Evolutionary conservation across 140 eudicot species (phyloP).

Genomic region (Flaveria floridana): DNA sequence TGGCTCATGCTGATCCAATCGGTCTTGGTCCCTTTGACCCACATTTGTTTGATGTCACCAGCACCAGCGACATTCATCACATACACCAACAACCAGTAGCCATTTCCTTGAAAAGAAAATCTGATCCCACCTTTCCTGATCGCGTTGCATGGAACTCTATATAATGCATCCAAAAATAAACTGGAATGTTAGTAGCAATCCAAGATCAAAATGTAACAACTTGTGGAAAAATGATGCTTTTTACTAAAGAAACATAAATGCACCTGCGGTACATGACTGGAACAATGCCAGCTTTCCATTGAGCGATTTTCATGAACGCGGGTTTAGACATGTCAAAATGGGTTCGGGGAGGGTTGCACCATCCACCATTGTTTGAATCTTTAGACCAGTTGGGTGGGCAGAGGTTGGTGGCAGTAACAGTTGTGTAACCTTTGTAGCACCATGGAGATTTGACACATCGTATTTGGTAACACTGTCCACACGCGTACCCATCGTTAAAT

Average conservation of each 20-base stretch:
- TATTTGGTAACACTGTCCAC: conserved; percentile 73
- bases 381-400: conserved; percentile 79
- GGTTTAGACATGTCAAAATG: conserved; percentile 84
- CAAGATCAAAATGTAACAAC: background rate
- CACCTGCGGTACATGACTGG: conserved; percentile 81
- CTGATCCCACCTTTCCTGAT: conserved; percentile 54
- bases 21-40: conserved; percentile 83
- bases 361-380: conserved; percentile 66
- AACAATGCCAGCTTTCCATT: conserved; percentile 73
- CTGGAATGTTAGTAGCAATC: background rate
- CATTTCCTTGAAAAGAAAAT: conserved; percentile 67
- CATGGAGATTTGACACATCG: conserved; percentile 50
- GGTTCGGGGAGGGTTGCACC: conserved; percentile 80
- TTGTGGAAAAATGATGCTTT: background rate
- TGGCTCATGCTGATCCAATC: conserved; percentile 87
- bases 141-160: conserved; percentile 56
- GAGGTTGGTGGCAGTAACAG: conserved; percentile 72
- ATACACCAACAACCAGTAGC: conserved; percentile 71
- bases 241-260: conserved; percentile 11
- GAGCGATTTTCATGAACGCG: conserved; percentile 73
- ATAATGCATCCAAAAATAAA: background rate
- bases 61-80: conserved; percentile 89
- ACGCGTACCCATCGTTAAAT: conserved; percentile 69
- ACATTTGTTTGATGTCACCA: conserved; percentile 66
- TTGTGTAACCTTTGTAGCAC: conserved; percentile 46